A percentile compares a stretch with the other conserved stretches of the same genome.
Evolutionary conservation across 108 stramenopile genomes (phyloP).

Genomic region (Conticribra weissflogii): DNA sequence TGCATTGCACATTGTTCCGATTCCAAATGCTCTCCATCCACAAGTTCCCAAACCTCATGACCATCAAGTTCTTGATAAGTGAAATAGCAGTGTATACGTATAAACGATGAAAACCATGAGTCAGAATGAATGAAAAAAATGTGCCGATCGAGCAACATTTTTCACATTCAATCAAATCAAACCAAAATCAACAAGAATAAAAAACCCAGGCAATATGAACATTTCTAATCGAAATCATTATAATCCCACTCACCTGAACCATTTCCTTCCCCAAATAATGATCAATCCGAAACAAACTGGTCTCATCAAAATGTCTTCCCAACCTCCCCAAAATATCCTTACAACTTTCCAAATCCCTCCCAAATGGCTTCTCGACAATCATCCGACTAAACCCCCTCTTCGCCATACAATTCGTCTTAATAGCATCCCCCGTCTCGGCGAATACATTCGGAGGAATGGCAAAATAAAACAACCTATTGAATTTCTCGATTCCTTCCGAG

Average conservation of each 20-base stretch:
- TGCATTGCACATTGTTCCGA: slow-evolving; percentile 63
- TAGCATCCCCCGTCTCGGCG: slow-evolving; percentile 82
- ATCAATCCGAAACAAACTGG: slow-evolving; percentile 95
- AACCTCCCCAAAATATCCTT: slow-evolving; percentile 52
- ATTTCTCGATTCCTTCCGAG: slow-evolving; percentile 18
- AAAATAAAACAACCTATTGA: slow-evolving; percentile 93
- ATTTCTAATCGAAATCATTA: too few species aligned
- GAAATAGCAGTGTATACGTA: neutral
- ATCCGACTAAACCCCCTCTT: slow-evolving; percentile 88
- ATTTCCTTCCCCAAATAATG: slow-evolving; percentile 99
- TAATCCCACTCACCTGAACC: slow-evolving; percentile 62
- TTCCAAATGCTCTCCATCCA: slow-evolving; percentile 94
- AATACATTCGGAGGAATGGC: slow-evolving; percentile 98
- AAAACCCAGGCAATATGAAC: neutral
- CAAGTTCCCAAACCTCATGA: slow-evolving; percentile 91
- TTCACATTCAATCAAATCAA: neutral
- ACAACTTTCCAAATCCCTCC: slow-evolving; percentile 88
- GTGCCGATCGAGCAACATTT: too few species aligned
- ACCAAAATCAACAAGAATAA: neutral
- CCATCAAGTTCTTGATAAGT: slow-evolving; percentile 67
- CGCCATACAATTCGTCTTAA: slow-evolving; percentile 73
- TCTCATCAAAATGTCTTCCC: slow-evolving; percentile 80
- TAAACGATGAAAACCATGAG: neutral
- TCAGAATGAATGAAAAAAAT: neutral
- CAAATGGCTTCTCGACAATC: slow-evolving; percentile 99